Evolutionary conservation across 345 rosid genomes (phyloP), one percentile per base, ranked within the genome.

Genomic region (Nephelium lappaceum): DNA sequence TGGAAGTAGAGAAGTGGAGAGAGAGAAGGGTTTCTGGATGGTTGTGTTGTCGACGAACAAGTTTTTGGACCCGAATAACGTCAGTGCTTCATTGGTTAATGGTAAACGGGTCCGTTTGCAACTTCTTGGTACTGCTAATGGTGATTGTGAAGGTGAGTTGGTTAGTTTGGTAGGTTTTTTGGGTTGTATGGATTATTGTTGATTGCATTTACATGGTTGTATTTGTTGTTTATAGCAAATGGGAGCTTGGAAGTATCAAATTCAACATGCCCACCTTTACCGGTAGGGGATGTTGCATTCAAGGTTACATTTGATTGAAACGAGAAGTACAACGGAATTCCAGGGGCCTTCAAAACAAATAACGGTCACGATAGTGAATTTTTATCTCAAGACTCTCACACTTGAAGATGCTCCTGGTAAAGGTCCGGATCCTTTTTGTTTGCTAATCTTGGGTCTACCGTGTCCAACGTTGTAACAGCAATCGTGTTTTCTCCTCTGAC

Each of bases 371-470:
- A 84, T 47, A 87, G 82, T 63, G 92, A 93, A 83, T n/a, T 93
- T 94, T 73, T 87, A 81, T 71, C 95, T 94, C 83, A 88, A 84
- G 82, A 86, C 91, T 19, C 77, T 91, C 74, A 93, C 93, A 0
- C 90, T 94, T 31, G 96, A 93, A 79, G 84, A 89, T 38, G 90
- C 88, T 61, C 97, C 96, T 2, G 94, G 89, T 49, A 85, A 89
- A 51, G 96, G 91, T 11, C n/a, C 82, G 73, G 63, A 67, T 94
- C 76, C 96, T 89, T 73, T 94, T 91, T 80, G 74, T 89, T 36
- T 94, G 98, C 82, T 89, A 93, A 74, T 94, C 98, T 5, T 94
- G 97, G 98, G 88, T 94, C 79, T 94, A 90, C 65, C 98, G 97
- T 57, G 81, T 86, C 15, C 76, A 91, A 4, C 41, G 39, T 38